A percentile compares a stretch with the other conserved stretches of the same genome.
These are phyloP conservation scores for Phaffomyces thermotolerans DNA, from an alignment of 805 yeast species.

Conservation along the genomic window DNA sequence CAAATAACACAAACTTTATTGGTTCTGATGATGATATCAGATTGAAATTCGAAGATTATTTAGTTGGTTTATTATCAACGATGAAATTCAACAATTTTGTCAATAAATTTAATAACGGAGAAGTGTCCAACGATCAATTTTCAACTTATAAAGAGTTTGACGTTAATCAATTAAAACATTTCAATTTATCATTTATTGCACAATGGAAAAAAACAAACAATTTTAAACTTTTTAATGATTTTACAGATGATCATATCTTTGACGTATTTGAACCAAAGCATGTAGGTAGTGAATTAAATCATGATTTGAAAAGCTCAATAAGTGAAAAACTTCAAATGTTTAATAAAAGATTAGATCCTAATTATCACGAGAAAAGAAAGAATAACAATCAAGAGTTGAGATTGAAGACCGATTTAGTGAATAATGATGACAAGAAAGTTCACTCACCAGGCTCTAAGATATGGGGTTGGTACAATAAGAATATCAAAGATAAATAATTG, in stretches of 20 bases:
- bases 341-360: conserved; percentile 19
- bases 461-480: conserved; percentile 12
- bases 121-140: conserved; percentile 27
- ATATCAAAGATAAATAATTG: conserved; percentile 5
- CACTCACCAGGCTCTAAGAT: conserved; percentile 3
- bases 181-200: conserved; percentile 38
- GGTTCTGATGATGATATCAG: conserved; percentile 88
- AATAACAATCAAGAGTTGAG: neutral
- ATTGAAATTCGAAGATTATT: conserved; percentile 83
- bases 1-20: conserved; percentile 40
- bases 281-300: conserved; percentile 20
- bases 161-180: conserved; percentile 31
- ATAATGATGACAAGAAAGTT: neutral
- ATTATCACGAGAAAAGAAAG: conserved; percentile 12
- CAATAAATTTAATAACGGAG: conserved; percentile 27
- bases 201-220: conserved; percentile 51
- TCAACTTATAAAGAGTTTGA: conserved; percentile 23
- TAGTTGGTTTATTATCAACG: conserved; percentile 66
- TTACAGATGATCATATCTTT: conserved; percentile 65
- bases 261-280: conserved; percentile 49
- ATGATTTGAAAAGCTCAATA: conserved; percentile 5
- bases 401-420: neutral
- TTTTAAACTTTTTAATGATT: conserved; percentile 43
- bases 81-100: conserved; percentile 62
- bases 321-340: conserved; percentile 25